A percentile compares a stretch with the other conserved stretches of the same genome.
phyloP scores from a whole-genome alignment of 345 rosid species.

The Sonneratia caseolaris region DNA sequence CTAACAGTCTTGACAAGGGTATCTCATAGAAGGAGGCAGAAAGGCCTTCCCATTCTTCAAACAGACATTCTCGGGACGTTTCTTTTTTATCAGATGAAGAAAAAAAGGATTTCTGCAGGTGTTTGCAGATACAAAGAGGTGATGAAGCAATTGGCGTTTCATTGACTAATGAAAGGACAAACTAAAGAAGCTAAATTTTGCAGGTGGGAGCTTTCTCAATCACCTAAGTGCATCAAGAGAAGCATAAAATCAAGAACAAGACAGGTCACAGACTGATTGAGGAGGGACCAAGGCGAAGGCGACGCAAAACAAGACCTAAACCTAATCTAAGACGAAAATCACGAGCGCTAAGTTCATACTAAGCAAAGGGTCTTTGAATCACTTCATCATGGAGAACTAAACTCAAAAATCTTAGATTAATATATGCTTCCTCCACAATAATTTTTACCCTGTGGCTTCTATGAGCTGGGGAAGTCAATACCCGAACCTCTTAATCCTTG shows the following conservation, averaged over 20 bases:
- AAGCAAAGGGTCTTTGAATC: neutral
- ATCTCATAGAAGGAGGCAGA: neutral
- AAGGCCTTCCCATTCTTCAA: neutral
- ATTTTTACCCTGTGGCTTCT: neutral
- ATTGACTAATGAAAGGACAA: neutral
- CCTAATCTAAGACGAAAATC: neutral
- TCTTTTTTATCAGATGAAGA: neutral
- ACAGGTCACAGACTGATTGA: neutral
- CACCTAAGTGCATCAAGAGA: conserved; percentile 1
- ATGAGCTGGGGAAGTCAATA: conserved; percentile 49
- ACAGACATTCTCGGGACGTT: neutral
- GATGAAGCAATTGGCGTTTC: conserved; percentile 1
- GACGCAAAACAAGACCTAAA: neutral
- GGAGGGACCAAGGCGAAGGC: neutral
- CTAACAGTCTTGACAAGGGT: no score
- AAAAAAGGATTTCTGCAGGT: neutral
- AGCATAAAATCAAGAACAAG: neutral
- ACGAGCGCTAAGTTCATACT: neutral
- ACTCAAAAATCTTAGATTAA: neutral
- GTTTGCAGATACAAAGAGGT: neutral
- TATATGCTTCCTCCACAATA: conserved; percentile 1
- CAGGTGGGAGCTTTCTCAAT: neutral
- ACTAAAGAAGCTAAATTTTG: neutral
- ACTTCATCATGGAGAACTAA: neutral
- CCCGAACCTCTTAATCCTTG: conserved; percentile 39